Evolutionary conservation across 129 eudicot species (phyloP).

Genomic region (Gnaphalium uliginosum): DNA sequence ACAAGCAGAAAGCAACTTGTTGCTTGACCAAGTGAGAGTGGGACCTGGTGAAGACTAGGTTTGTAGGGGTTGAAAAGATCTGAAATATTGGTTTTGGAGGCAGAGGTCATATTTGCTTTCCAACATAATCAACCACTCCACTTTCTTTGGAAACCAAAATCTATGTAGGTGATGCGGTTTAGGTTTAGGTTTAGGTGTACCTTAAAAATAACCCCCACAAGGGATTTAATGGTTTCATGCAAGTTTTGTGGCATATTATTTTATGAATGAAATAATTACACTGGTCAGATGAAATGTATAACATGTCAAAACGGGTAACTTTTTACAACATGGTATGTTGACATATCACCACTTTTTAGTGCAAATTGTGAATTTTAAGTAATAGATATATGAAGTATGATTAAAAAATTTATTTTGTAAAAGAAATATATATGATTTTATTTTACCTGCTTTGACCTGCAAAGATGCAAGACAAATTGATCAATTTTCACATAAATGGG

Average conservation of each 20-base stretch:
- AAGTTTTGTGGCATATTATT: neutral
- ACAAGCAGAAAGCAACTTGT: constrained; percentile 1
- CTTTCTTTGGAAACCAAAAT: constrained; percentile 15
- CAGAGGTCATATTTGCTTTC: constrained; percentile 10
- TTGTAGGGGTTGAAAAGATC: constrained; percentile 13
- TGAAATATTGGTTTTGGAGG: constrained; percentile 11
- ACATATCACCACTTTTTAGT: neutral
- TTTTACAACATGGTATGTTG: neutral
- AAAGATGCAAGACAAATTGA: neutral
- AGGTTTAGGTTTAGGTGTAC: constrained; percentile 1
- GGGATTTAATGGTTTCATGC: constrained; percentile 11
- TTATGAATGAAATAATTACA: neutral
- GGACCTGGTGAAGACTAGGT: constrained; percentile 16
- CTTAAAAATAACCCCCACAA: constrained; percentile 15
- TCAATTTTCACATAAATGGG: neutral
- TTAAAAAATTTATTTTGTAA: neutral
- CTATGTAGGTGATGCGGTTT: neutral
- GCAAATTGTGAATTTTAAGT: neutral
- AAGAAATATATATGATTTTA: neutral
- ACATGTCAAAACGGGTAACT: neutral
- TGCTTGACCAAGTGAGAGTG: constrained; percentile 13
- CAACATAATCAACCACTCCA: constrained; percentile 24
- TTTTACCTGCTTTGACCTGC: neutral
- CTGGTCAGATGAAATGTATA: neutral
- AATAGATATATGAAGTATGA: neutral